Percentiles rank a stretch among this genome's conserved stretches.
Evolutionary conservation across 345 rosid genomes (phyloP).

Genomic region (Brassica napus): DNA sequence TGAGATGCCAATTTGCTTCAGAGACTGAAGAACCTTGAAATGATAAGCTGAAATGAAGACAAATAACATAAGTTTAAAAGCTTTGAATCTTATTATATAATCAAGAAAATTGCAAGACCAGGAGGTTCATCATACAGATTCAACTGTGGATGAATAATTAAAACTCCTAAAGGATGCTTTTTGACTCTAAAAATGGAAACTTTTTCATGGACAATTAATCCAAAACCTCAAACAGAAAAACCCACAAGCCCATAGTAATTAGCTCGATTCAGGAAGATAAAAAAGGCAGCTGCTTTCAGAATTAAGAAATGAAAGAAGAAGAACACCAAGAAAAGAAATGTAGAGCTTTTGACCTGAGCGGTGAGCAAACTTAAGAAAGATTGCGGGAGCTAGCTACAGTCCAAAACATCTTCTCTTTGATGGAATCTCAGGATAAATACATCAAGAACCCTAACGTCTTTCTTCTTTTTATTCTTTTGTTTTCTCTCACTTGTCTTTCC

Average conservation of each 20-base stretch:
- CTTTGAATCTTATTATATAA: neutral
- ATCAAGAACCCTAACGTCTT: conserved; percentile 36
- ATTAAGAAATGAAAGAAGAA: no score
- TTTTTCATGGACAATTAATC: conserved; percentile 28
- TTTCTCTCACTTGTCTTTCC: conserved; percentile 29
- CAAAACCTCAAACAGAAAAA: conserved; percentile 19
- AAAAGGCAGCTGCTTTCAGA: neutral
- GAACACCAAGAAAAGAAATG: neutral
- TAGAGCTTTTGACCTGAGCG: conserved; percentile 2
- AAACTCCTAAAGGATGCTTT: conserved; percentile 31
- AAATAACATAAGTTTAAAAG: neutral
- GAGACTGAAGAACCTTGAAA: conserved; percentile 9
- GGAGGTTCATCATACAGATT: conserved; percentile 1
- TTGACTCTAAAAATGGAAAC: neutral
- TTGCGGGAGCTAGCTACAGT: neutral
- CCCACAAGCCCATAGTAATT: neutral
- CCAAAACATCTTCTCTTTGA: conserved; percentile 17
- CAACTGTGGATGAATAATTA: conserved; percentile 12
- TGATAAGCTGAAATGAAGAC: conserved; percentile 18
- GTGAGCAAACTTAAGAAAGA: conserved; percentile 6
- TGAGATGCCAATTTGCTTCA: conserved; percentile 29
- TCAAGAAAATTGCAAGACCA: conserved; percentile 13
- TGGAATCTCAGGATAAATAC: conserved; percentile 22
- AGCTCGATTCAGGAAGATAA: neutral
- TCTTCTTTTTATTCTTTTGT: neutral